Percentiles rank a stretch among this genome's conserved stretches.
These are phyloP conservation scores for Tylopilus sp. DNA, from an alignment of 768 basidiomycete genomes.

Conservation along the genomic window DNA sequence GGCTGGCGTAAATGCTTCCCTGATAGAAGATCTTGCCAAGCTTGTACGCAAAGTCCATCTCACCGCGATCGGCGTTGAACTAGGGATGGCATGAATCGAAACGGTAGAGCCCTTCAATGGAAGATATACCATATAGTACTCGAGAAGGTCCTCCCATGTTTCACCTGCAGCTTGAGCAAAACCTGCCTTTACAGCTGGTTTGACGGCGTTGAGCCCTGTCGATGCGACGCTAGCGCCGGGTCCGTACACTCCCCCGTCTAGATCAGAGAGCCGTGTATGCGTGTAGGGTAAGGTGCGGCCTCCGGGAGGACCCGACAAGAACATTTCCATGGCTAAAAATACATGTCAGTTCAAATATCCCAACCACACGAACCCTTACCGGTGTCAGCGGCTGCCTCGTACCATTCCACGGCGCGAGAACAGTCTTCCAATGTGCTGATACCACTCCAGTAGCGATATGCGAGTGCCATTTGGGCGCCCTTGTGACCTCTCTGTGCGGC, in stretches of 20 bases:
- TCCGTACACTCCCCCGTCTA: slow-evolving; percentile 91
- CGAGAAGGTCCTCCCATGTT: slow-evolving; percentile 89
- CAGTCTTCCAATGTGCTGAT: slow-evolving; percentile 91
- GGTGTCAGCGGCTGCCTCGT: slow-evolving; percentile 84
- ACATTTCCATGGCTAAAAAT: slow-evolving; percentile 69
- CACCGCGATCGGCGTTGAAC: slow-evolving; percentile 95
- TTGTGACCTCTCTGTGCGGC: slow-evolving; percentile 85
- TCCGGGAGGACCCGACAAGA: slow-evolving; percentile 84
- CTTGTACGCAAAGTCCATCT: slow-evolving; percentile 84
- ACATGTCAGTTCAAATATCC: not conserved
- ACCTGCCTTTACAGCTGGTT: slow-evolving; percentile 81
- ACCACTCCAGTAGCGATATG: slow-evolving; percentile 93
- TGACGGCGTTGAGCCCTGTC: slow-evolving; percentile 67
- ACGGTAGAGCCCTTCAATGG: not conserved
- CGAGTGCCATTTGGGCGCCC: slow-evolving; percentile 89
- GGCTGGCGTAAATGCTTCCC: slow-evolving; percentile 81
- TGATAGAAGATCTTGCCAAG: slow-evolving; percentile 97
- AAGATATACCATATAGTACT: slow-evolving; percentile 76
- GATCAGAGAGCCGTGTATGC: slow-evolving; percentile 80
- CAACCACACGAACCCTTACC: slow-evolving; percentile 42
- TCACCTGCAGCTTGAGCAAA: slow-evolving; percentile 83
- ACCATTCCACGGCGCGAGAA: slow-evolving; percentile 80
- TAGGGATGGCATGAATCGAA: slow-evolving; percentile 29
- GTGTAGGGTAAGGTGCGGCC: slow-evolving; percentile 83
- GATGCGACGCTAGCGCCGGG: slow-evolving; percentile 93